Evolutionary conservation across 129 eudicot genomes (phyloP).

Genomic region (Arctium lappa): DNA sequence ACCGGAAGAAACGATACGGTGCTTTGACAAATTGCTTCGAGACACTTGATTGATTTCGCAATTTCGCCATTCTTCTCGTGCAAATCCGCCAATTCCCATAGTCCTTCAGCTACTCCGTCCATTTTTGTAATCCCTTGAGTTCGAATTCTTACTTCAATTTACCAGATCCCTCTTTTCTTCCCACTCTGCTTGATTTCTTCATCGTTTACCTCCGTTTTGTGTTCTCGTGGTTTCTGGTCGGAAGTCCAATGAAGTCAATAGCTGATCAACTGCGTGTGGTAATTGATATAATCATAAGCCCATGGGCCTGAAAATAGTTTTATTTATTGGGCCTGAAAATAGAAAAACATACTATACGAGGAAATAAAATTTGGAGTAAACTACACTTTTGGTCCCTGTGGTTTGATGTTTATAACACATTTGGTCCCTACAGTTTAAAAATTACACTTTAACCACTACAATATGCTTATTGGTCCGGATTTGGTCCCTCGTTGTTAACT

Average conservation of each 20-base stretch:
- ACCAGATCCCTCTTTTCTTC: constrained; percentile 2
- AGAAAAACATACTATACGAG: too few relatives aligned
- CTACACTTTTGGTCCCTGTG: too few relatives aligned
- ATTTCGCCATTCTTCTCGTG: constrained; percentile 67
- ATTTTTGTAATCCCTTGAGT: constrained; percentile 11
- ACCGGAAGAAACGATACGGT: constrained; percentile 80
- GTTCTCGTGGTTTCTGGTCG: background rate
- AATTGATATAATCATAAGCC: background rate
- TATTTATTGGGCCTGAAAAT: background rate
- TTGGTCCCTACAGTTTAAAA: too few relatives aligned
- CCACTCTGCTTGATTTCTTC: constrained; percentile 5
- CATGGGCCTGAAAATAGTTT: constrained; percentile 8
- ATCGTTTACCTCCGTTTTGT: constrained; percentile 2
- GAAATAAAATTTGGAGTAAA: too few relatives aligned
- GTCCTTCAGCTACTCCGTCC: constrained; percentile 93
- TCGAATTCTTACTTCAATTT: constrained; percentile 3
- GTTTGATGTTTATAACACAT: too few relatives aligned
- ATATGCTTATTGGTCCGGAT: too few relatives aligned
- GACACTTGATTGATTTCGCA: constrained; percentile 67
- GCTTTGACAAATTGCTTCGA: constrained; percentile 90
- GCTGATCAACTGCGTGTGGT: background rate
- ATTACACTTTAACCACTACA: too few relatives aligned
- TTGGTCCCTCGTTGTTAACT: too few relatives aligned
- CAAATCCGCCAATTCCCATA: constrained; percentile 85
- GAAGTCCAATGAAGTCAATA: constrained; percentile 19